Conservation (phyloP, 495 filamentous ascomycete genomes). For the Daldinia concentrica region DNA sequence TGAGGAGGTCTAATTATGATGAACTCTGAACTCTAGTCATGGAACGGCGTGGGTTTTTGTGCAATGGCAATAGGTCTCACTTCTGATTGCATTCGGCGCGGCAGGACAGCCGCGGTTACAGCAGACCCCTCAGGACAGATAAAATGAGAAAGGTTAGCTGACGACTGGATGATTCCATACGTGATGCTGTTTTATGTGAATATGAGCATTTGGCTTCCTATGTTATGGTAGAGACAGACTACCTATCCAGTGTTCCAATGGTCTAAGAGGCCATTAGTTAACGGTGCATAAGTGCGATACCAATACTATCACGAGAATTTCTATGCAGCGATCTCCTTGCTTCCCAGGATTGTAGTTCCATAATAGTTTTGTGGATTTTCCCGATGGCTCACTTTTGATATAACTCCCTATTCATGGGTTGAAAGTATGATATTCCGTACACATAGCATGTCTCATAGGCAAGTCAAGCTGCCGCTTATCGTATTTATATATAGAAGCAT, state of each 20-base stretch:
- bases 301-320: neutral
- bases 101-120: conserved; percentile 61
- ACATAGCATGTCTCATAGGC: neutral
- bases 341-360: neutral
- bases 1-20: conserved; percentile 81
- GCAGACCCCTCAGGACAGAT: conserved; percentile 49
- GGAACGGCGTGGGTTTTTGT: conserved; percentile 62
- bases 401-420: neutral
- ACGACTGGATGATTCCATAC: conserved; percentile 21
- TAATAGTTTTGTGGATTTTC: neutral
- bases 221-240: neutral
- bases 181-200: conserved; percentile 16
- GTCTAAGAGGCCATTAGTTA: neutral
- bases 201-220: neutral
- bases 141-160: conserved; percentile 50
- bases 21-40: conserved; percentile 50
- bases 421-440: neutral
- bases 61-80: conserved; percentile 61
- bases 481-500: neutral
- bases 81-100: conserved; percentile 67
- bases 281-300: neutral
- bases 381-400: neutral
- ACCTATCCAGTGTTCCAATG: neutral
- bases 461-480: neutral
- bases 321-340: neutral